A percentile compares a stretch with the other conserved stretches of the same genome.
phyloP scores from a whole-genome alignment of 164 flowering plant species.

The Macadamia tetraphylla region DNA sequence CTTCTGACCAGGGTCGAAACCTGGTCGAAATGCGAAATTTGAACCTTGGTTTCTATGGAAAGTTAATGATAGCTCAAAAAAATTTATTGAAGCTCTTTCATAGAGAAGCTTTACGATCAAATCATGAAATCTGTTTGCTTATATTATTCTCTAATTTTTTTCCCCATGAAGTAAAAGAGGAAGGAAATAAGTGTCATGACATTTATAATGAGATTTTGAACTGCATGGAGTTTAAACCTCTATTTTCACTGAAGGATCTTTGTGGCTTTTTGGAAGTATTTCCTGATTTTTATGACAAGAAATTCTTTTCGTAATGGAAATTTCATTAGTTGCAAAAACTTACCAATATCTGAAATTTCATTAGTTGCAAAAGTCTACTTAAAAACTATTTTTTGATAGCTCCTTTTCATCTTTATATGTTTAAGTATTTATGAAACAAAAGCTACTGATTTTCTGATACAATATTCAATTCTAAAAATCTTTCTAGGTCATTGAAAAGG shows the following conservation, averaged over 20 bases:
- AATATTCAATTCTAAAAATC: not conserved
- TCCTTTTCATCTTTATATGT: not conserved
- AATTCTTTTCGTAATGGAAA: not conserved
- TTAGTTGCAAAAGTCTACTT: not conserved
- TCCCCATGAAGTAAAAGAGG: no score
- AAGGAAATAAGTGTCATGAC: no score
- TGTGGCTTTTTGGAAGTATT: not conserved
- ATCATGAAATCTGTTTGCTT: no score
- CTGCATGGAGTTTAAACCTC: not conserved
- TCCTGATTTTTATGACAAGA: not conserved
- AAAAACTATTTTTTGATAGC: not conserved
- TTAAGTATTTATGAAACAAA: no score
- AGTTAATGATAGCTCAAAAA: no score
- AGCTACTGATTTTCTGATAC: not conserved
- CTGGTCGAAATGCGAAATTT: no score
- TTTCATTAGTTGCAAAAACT: not conserved
- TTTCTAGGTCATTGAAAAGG: constrained; percentile 32
- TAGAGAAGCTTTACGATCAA: no score
- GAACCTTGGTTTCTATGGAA: no score
- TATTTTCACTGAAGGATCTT: not conserved
- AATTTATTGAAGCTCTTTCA: no score
- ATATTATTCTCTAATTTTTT: no score
- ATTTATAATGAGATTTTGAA: not conserved
- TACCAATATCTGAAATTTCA: not conserved
- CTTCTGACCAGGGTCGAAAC: no score